phyloP scores from a whole-genome alignment of 23 red algal genomes.

The Gracilariopsis chorda region DNA sequence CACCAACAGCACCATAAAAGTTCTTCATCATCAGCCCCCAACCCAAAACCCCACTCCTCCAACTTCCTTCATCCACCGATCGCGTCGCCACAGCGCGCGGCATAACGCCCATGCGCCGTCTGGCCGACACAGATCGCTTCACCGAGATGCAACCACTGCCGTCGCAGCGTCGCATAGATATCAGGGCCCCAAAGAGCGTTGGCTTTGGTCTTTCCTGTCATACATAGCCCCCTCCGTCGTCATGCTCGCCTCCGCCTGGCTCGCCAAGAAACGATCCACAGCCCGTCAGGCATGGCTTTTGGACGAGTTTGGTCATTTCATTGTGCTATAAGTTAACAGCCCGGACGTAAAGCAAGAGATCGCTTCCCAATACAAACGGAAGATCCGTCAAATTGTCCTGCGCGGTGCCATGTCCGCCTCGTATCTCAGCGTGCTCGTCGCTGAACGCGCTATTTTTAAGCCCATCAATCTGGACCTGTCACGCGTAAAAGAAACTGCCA shows the following conservation, averaged over 20 bases:
- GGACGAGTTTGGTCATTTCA: conserved; percentile 28
- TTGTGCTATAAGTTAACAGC: conserved; percentile 20
- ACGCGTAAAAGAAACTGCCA: background rate
- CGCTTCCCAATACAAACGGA: conserved; percentile 15
- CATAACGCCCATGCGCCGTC: conserved; percentile 12
- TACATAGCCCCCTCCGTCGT: conserved; percentile 29
- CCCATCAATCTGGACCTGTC: conserved; percentile 2
- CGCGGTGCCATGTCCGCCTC: conserved; percentile 20
- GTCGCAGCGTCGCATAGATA: background rate
- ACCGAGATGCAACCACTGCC: conserved; percentile 4
- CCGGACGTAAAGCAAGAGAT: conserved; percentile 17
- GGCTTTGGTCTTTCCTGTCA: conserved; percentile 19
- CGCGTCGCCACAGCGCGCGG: conserved; percentile 22
- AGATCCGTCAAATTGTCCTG: background rate
- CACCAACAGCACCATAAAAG: no score
- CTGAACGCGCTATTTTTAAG: conserved; percentile 11
- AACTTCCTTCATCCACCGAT: no score
- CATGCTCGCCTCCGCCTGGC: conserved; percentile 2
- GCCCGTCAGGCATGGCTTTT: conserved; percentile 13
- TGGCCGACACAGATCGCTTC: background rate
- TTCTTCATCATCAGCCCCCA: no score
- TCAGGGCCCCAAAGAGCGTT: conserved; percentile 31
- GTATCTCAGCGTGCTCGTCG: conserved; percentile 14
- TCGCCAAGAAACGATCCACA: conserved; percentile 9
- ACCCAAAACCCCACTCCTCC: background rate